These are phyloP conservation scores for Chytriomyces hyalinus DNA, from an alignment of 192 early-diverging fungal species.

Conservation along the genomic window DNA sequence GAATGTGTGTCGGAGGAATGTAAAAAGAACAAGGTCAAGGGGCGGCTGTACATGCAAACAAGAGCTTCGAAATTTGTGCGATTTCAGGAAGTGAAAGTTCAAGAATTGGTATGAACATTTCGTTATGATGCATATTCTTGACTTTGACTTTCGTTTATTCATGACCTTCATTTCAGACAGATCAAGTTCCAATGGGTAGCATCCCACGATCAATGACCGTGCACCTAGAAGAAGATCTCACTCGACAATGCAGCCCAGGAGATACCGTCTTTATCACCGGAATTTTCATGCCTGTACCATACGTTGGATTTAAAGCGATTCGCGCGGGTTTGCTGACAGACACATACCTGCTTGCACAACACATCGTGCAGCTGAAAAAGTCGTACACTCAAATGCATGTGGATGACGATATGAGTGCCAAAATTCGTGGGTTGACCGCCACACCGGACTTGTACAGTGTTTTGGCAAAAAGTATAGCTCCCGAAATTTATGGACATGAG, in stretches of 20 bases:
- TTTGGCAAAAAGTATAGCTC: conserved; percentile 86
- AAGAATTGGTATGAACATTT: conserved; percentile 76
- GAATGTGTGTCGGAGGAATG: conserved; percentile 84
- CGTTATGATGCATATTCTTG: not conserved
- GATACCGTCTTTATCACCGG: conserved; percentile 85
- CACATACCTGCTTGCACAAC: conserved; percentile 90
- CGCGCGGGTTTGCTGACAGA: conserved; percentile 92
- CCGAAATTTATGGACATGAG: conserved; percentile 70
- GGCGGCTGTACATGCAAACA: conserved; percentile 87
- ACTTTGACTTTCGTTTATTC: conserved; percentile 2
- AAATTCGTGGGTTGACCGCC: conserved; percentile 57
- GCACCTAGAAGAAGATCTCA: conserved; percentile 80
- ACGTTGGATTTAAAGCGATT: conserved; percentile 89
- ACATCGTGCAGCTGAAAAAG: conserved; percentile 86
- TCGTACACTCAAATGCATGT: conserved; percentile 84
- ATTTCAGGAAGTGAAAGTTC: conserved; percentile 96
- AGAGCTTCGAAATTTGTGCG: conserved; percentile 89
- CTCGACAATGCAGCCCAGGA: conserved; percentile 83
- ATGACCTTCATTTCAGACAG: conserved; percentile 60
- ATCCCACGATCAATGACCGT: conserved; percentile 97
- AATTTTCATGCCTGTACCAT: conserved; percentile 89
- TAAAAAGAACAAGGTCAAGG: conserved; percentile 77
- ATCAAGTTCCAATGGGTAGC: conserved; percentile 98
- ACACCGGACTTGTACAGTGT: conserved; percentile 79
- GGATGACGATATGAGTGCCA: conserved; percentile 37